Base-by-base conservation (phyloP, 2,329 filamentous ascomycete species). In the Ascochyta clinopodiicola region DNA sequence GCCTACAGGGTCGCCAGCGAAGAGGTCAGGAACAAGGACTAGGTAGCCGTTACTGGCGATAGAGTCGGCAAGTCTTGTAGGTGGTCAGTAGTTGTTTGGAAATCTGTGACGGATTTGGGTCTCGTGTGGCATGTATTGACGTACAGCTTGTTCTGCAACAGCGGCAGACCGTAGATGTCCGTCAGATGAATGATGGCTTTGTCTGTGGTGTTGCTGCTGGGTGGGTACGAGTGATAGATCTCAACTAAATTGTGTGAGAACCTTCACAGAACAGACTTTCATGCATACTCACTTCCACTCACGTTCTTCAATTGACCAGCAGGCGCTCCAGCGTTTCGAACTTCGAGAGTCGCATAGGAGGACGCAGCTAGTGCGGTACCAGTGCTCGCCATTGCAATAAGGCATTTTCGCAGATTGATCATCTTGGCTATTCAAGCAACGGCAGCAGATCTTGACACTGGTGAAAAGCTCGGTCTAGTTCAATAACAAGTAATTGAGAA, bases 131-230 rank as follows among this genome's bases (percentile, higher is more conserved):
- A 15, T 9, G 8, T 6, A 1, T 3, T 2, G 15, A 17, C 4
- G 6, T 59, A 70, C 65, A 75, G 64, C 31, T 68, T 63, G 50
- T 74, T 75, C 47, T 75, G 66, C 19, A 68, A 46, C 2, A 75
- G 58, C 1, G 68, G 66, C 17, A 73, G 44, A 34, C 74, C 74
- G 36, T 68, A 75, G 46, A 75, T 71, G 49, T 76, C 72, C 35
- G 69, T 70, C n/a, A 76, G 44, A 56, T 68, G 72, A n/a, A 76
- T 53, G 29, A 75, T 69, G 7, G 68, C 72, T 36, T 64, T 63
- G 29, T 52, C 56, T n/a, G 58, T 57, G 25, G 52, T 56, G 21
- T 61, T 62, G 43, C 46, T 43, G 22, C 47, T 48, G 22, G 62
- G 62, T 24, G 63, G 65, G 32, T 63, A 64, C 4, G 65, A 57